These are phyloP conservation scores for Monotropa hypopitys DNA, from an alignment of 179 eudicot species.

Conservation along the genomic window DNA sequence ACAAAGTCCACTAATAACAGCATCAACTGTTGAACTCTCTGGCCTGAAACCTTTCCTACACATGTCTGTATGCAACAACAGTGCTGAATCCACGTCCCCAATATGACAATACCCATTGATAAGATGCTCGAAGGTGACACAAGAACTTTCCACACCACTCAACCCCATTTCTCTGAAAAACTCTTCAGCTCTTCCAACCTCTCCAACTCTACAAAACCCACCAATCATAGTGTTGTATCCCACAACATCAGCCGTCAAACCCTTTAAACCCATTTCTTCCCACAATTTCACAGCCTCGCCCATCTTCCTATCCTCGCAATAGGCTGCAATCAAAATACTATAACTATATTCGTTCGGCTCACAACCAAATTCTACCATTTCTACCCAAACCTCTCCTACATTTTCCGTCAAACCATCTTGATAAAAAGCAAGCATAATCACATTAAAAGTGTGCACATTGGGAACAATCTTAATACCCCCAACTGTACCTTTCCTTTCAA, in stretches of 20 bases:
- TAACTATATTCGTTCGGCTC: constrained; percentile 38
- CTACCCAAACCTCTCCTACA: constrained; percentile 59
- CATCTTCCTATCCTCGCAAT: constrained; percentile 49
- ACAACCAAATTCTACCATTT: constrained; percentile 37
- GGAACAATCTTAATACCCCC: constrained; percentile 20
- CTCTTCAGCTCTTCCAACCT: constrained; percentile 56
- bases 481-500: constrained; percentile 2
- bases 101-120: constrained; percentile 54
- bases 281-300: constrained; percentile 48
- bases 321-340: constrained; percentile 51
- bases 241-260: constrained; percentile 36
- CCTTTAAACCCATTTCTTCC: constrained; percentile 47
- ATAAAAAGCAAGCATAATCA: constrained; percentile 47
- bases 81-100: constrained; percentile 46
- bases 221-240: constrained; percentile 66
- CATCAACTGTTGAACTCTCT: constrained; percentile 38
- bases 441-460: constrained; percentile 43
- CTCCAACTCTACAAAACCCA: constrained; percentile 60
- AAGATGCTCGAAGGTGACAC: constrained; percentile 63
- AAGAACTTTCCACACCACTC: constrained; percentile 36
- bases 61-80: constrained; percentile 50
- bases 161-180: constrained; percentile 50
- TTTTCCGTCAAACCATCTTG: constrained; percentile 35
- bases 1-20: constrained; percentile 34
- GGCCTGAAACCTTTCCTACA: constrained; percentile 41